Base-by-base conservation (phyloP, 148 eudicot species). In the Rhododendron griersonianum region DNA sequence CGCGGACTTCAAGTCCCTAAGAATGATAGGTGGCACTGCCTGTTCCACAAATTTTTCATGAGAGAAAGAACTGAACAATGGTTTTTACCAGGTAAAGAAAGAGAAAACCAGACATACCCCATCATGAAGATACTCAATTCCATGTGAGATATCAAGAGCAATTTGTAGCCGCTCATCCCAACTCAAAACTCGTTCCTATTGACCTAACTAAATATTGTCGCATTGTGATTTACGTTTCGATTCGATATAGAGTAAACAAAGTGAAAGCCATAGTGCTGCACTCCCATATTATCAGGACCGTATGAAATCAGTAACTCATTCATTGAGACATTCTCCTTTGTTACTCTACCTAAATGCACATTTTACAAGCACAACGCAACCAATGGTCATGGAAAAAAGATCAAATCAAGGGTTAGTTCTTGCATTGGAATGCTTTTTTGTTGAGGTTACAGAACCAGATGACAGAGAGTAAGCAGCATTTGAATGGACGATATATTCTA, bases 21-120 rank as follows among this genome's bases (percentile, higher is more conserved):
- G 99, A 86, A 97, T 91, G 73, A 95, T 95, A 11, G 98, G 96
- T 78, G 99, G 99, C 71, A 95, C 98, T 87, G 99, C 99, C 99
- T 97, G 96, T 93, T 84, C 67, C 90, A 92, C 48, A 57, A 83
- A 87, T 50, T 81, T 53, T 81, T 59, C 83, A 37, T 61, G 53
- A 82, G 80, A 41, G 84, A 9, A 80, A 73, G 25, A 53, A 30
- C 15, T 3, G 21, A 53, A 85, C n/a, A n/a, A n/a, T n/a, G n/a
- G n/a, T n/a, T n/a, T n/a, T n/a, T n/a, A n/a, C n/a, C n/a, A n/a
- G n/a, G n/a, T n/a, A n/a, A n/a, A n/a, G n/a, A n/a, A n/a, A n/a
- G n/a, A n/a, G n/a, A n/a, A n/a, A n/a, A n/a, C n/a, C n/a, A n/a
- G n/a, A n/a, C n/a, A n/a, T n/a, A n/a, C n/a, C n/a, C n/a, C n/a